Evolutionary conservation across 2,329 filamentous ascomycete species (phyloP), one percentile per base, ranked within the genome.

Genomic region (Trichoderma sp.): DNA sequence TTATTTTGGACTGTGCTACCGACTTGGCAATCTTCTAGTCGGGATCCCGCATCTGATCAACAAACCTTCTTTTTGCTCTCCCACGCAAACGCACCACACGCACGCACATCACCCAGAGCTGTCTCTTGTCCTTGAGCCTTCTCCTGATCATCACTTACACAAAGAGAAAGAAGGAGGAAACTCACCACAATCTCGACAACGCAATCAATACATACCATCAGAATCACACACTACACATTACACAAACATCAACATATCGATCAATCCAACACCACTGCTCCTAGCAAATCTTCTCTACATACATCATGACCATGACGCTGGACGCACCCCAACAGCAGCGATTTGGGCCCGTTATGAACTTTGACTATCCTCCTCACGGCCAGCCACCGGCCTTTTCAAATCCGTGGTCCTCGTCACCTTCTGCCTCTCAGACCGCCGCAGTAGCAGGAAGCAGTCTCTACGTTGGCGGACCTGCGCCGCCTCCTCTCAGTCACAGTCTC

Each of bases 271-370:
- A 29, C 24, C 60, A 52, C 19, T 19, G 7, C 19, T 61, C 27
- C 35, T 58, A 49, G 6, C 27, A 52, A 8, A 60, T 58, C 56
- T 58, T 53, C 68, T 69, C 72, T 55, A 63, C 77, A 74, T 52
- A 52, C 83, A 89, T 81, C 81, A 97, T 97, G 94, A 96, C 93
- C 83, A 97, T 97, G 93, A 92, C 94, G 81, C 89, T 97, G 85
- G 93, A 97, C 84, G 89, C 89, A 77, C 92, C 94, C 81, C 93
- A 95, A 83, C 92, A 89, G 84, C 92, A 89, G 84, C 88, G 89
- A 80, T 92, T 91, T 83, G 92, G 87, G 77, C 88, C 86, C 78
- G 82, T 87, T 79, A 82, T 97, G 84, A 89, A 88, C 81, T 96
- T 95, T 85, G 92, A 95, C 80, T 93, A 92, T 81, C 81, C 84